Evolutionary conservation across 345 rosid species (phyloP).

Genomic region (Populus pruinosa): DNA sequence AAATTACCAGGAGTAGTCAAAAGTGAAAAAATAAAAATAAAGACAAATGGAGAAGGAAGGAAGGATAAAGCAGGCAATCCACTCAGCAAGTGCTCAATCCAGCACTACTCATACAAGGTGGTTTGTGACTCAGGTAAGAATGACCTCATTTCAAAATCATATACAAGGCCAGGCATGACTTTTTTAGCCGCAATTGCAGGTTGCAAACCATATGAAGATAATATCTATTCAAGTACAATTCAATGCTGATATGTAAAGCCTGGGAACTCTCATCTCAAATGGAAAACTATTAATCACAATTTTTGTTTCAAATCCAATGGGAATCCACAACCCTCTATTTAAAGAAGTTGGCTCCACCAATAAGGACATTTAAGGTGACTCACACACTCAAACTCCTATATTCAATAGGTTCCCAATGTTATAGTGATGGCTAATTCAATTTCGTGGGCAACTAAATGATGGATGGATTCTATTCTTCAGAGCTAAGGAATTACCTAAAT

Average conservation of each 20-base stretch:
- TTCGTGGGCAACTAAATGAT: background rate
- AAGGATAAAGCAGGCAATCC: constrained; percentile 2
- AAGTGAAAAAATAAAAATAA: background rate
- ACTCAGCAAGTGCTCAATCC: background rate
- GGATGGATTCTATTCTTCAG: background rate
- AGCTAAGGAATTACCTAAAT: background rate
- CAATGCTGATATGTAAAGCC: no score
- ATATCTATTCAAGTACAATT: no score
- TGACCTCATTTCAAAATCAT: no score
- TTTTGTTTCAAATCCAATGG: no score
- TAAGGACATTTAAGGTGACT: background rate
- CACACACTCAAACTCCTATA: background rate
- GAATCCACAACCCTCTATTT: no score
- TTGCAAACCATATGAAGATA: no score
- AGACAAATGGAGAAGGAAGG: background rate
- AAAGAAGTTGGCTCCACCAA: background rate
- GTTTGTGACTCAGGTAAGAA: no score
- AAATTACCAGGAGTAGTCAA: background rate
- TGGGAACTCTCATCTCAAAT: no score
- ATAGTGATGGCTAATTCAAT: background rate
- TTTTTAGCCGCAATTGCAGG: no score
- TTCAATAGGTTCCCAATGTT: background rate
- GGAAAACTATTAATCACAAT: no score
- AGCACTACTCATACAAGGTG: no score
- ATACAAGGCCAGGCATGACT: no score